phyloP scores from a whole-genome alignment of 1,284 basidiomycete genomes.

The Trichosporon sp. region DNA sequence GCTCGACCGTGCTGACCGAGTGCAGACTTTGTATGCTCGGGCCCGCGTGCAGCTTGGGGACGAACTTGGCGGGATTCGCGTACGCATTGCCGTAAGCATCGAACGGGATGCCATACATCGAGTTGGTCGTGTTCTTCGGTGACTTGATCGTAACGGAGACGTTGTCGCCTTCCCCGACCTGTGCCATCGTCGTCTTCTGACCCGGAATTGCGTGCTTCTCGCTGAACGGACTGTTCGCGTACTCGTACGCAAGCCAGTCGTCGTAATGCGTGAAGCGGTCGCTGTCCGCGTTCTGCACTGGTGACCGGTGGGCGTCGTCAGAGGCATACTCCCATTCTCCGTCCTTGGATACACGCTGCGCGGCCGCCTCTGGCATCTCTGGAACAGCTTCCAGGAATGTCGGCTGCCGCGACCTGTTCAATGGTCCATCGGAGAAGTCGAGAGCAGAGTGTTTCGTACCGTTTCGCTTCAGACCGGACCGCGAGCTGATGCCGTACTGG shows the following conservation, averaged over 20 bases:
- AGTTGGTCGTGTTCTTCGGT: neutral
- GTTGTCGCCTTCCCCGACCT: neutral
- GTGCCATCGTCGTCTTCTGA: neutral
- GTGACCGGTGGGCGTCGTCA: constrained; percentile 8
- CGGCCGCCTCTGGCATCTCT: neutral
- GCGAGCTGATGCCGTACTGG: constrained; percentile 7
- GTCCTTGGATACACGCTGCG: neutral
- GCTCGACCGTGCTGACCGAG: neutral
- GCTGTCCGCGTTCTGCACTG: neutral
- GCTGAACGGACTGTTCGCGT: neutral
- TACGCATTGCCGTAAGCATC: neutral
- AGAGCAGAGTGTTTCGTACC: constrained; percentile 17
- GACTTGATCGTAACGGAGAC: neutral
- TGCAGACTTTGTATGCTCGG: neutral
- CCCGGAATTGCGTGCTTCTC: neutral
- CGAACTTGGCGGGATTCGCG: neutral
- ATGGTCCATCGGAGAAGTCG: constrained; percentile 19
- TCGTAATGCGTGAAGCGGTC: constrained; percentile 12
- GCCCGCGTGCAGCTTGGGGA: neutral
- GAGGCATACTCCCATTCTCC: neutral
- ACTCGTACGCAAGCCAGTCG: constrained; percentile 14
- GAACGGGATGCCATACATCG: neutral
- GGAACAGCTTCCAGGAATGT: neutral
- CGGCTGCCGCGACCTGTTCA: neutral
- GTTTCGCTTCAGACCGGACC: constrained; percentile 13